Conservation (phyloP, 129 eudicot species). For the Sambucus nigra region DNA sequence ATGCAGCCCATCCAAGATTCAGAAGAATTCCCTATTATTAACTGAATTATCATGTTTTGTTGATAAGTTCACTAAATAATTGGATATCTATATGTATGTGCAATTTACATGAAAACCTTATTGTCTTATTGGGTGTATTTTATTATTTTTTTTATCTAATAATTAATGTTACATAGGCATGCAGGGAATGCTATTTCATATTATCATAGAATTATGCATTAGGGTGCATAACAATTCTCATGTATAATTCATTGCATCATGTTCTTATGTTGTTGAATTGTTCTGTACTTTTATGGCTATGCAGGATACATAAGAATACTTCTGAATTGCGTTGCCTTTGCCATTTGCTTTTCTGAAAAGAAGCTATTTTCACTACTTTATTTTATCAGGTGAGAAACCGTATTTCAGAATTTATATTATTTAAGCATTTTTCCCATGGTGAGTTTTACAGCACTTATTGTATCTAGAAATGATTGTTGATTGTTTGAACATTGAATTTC, state of each 20-base stretch:
- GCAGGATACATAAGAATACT: conserved; percentile 83
- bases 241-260: conserved; percentile 7
- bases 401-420: background rate
- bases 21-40: too few relatives aligned
- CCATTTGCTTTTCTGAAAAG: conserved; percentile 70
- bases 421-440: conserved; percentile 1
- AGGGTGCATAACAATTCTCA: background rate
- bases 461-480: conserved; percentile 4
- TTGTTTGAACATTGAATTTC: conserved; percentile 17
- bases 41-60: too few relatives aligned
- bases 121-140: background rate
- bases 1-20: too few relatives aligned
- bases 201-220: background rate
- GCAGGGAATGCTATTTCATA: background rate
- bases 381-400: conserved; percentile 54
- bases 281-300: conserved; percentile 7
- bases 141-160: background rate
- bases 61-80: background rate
- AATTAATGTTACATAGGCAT: background rate
- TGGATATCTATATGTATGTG: background rate
- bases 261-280: conserved; percentile 4
- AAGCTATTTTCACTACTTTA: conserved; percentile 72
- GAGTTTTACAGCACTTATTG: background rate
- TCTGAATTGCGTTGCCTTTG: conserved; percentile 80
- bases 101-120: background rate